Evolutionary conservation across 768 basidiomycete genomes (phyloP).

Genomic region (Lyophyllum atratum): DNA sequence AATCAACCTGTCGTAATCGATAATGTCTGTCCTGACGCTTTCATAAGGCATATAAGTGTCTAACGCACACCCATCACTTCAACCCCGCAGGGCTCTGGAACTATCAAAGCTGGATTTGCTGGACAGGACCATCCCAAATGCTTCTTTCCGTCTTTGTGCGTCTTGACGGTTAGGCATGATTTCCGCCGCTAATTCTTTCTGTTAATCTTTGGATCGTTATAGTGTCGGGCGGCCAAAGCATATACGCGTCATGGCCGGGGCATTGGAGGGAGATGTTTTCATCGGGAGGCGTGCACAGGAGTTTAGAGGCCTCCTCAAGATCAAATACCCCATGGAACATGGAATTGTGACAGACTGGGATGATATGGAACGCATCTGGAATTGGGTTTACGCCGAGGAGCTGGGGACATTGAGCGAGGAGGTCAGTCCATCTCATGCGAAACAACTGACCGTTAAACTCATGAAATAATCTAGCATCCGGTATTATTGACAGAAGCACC

Average conservation of each 20-base stretch:
- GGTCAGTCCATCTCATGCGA: constrained; percentile 46
- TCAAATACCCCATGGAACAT: constrained; percentile 99
- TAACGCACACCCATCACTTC: constrained; percentile 19
- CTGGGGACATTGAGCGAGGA: constrained; percentile 95
- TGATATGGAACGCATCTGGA: constrained; percentile 99
- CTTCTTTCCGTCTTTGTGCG: constrained; percentile 98
- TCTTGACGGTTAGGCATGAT: constrained; percentile 40
- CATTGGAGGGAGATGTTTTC: constrained; percentile 94
- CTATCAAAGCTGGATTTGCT: constrained; percentile 98
- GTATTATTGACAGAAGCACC: constrained; percentile 97
- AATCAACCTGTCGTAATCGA: constrained; percentile 99
- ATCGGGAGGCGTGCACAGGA: constrained; percentile 96
- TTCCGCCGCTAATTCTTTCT: constrained; percentile 23
- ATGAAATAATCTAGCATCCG: constrained; percentile 73
- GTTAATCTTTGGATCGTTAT: constrained; percentile 24
- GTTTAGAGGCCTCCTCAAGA: constrained; percentile 91
- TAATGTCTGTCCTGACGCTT: constrained; percentile 64
- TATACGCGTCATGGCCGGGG: constrained; percentile 96
- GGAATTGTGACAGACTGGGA: constrained; percentile 99
- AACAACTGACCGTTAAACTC: constrained; percentile 14
- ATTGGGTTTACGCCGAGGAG: constrained; percentile 95
- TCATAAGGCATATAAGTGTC: constrained; percentile 8
- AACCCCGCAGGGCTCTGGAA: constrained; percentile 84
- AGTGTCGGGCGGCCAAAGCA: constrained; percentile 98
- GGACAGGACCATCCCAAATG: constrained; percentile 99